Base-by-base conservation (phyloP, 441 rosid genomes). In the Aleurites moluccanus region DNA sequence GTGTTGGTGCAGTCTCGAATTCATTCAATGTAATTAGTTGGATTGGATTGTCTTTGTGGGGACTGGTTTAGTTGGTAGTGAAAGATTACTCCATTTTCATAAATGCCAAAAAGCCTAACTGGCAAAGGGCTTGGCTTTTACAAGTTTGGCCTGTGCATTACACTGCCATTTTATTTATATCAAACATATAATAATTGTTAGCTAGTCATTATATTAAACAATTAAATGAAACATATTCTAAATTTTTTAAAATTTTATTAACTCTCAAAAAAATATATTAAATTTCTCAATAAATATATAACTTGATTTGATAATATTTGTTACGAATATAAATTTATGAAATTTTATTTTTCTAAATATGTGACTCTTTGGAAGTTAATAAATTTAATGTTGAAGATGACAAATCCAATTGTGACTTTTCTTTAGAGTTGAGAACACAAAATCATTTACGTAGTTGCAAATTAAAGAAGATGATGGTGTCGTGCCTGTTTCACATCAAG, bases 321-420 rank as follows among this genome's bases (percentile, higher is more conserved):
- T n/a, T n/a, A n/a, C n/a, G n/a, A n/a, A n/a, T n/a, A n/a, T n/a
- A n/a, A n/a, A n/a, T n/a, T n/a, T n/a, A n/a, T n/a, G n/a, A n/a
- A n/a, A n/a, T n/a, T n/a, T n/a, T n/a, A n/a, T n/a, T n/a, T n/a
- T n/a, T n/a, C n/a, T n/a, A n/a, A n/a, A n/a, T n/a, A n/a, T n/a
- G n/a, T n/a, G n/a, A 30, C 2, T 30, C 2, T 30, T 30, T 30
- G 33, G 3, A 30, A 30, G 33, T 30, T 3, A 30, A 42, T 42
- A 52, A 52, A n/a, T 52, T 52, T 52, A 23, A 20, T 52, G 23
- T 27, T 47, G 59, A 30, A 30, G 33, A 30, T 30, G 33, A 30
- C 3, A 1, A 74, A 40, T 33, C 20, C 45, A 66, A 28, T 55
- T 13, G 23, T 21, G 57, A 74, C 71, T 65, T 74, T 18, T 25